Evolutionary conservation across 116 monocot species (phyloP).

Genomic region (Thalassia testudinum): DNA sequence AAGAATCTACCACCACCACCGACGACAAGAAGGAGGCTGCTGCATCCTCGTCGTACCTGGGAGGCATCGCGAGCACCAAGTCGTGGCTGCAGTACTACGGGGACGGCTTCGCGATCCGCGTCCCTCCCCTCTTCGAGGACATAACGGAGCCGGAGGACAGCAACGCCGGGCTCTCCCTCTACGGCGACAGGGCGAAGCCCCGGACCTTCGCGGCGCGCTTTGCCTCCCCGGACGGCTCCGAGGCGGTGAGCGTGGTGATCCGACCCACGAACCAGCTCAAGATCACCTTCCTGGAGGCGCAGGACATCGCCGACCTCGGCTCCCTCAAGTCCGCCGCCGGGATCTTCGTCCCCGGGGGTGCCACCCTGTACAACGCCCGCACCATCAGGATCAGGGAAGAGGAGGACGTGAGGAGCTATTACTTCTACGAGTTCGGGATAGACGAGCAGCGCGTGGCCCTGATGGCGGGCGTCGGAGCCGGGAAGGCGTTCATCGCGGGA

Average conservation of each 20-base stretch:
- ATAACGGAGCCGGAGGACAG: conserved; percentile 89
- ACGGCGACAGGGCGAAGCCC: conserved; percentile 92
- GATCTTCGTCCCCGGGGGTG: conserved; percentile 83
- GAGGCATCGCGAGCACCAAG: conserved; percentile 56
- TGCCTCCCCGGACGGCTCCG: conserved; percentile 85
- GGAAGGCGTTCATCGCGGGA: conserved; percentile 85
- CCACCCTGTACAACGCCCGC: conserved; percentile 63
- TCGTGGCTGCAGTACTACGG: conserved; percentile 80
- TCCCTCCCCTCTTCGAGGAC: conserved; percentile 72
- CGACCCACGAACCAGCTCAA: conserved; percentile 89
- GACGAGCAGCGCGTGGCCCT: conserved; percentile 62
- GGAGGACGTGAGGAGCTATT: conserved; percentile 72
- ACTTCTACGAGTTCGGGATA: conserved; percentile 83
- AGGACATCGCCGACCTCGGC: conserved; percentile 85
- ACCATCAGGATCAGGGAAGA: conserved; percentile 77
- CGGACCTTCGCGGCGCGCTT: conserved; percentile 82
- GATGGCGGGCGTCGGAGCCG: conserved; percentile 54
- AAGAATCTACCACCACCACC: too few relatives aligned
- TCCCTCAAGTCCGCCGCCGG: conserved; percentile 70
- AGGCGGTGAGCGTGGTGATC: conserved; percentile 71
- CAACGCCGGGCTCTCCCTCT: conserved; percentile 57
- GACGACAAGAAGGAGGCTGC: too few relatives aligned
- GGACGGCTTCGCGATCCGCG: conserved; percentile 82
- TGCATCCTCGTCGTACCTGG: conserved; percentile 1
- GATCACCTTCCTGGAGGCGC: conserved; percentile 92